Evolutionary conservation across 805 yeast species (phyloP), one percentile per base, ranked within the genome.

Genomic region (Starmerella bombi): DNA sequence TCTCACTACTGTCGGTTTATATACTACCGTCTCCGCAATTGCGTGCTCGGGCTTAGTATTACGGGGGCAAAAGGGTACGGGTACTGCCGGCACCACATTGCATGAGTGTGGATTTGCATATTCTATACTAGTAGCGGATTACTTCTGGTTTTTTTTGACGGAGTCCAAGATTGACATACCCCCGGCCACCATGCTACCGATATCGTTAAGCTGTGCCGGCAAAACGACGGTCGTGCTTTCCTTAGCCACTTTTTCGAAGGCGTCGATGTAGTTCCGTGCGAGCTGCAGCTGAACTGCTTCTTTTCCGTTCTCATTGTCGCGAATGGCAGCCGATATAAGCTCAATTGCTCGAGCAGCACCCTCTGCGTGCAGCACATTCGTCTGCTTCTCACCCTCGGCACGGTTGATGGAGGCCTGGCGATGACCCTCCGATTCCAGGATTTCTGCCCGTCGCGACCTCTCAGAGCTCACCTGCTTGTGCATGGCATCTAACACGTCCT

Each of bases 391-490:
- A 58, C 93, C 93, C 60, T 82, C 93, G 42, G 91, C 85, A 45
- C 77, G 75, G 57, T 83, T 83, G 57, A 83, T 82, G 36, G 73
- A 78, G 27, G 83, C 67, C 56, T 79, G 84, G 57, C 85, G 71
- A 40, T 71, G 73, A 59, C 94, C 94, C 62, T 82, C 94, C 34
- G 84, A 75, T 54, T 82, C 93, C 55, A 82, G 69, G 49, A 82
- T 82, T 59, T 82, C 88, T 2, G 94, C 93, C 45, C 93, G 67
- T 58, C 83, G 83, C 38, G 85, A 75, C 51, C 94, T 67, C 59
- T 83, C 93, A 34, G 93, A 91, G 44, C 79, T 71, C 19, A 83
- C 94, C 60, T 80, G 93, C 57, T 88, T 72, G 60, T 82, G 93
- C 94, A 82, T 83, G 21, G 93, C 91, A 53, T 79, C 86, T 52